Evolutionary conservation across 192 early-diverging fungal species (phyloP).

Genomic region (Lobulomyces angularis): DNA sequence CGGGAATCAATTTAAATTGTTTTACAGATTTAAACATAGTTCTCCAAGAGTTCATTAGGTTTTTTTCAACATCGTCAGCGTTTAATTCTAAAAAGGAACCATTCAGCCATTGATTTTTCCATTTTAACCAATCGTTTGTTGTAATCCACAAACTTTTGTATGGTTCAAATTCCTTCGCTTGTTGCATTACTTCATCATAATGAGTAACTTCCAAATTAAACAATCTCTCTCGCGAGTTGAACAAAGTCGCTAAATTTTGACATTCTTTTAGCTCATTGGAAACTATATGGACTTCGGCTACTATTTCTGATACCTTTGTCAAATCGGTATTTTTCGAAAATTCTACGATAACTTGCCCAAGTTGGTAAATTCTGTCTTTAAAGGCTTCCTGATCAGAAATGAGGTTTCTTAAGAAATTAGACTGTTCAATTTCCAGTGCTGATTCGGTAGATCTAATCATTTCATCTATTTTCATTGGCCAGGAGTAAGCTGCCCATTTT

Average conservation of each 20-base stretch:
- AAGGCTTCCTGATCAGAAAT: conserved; percentile 48
- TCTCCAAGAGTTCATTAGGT: conserved; percentile 37
- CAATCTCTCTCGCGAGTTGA: conserved; percentile 44
- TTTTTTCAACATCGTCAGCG: conserved; percentile 45
- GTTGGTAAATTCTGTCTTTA: conserved; percentile 38
- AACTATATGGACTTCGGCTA: conserved; percentile 36
- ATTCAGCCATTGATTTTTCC: conserved; percentile 35
- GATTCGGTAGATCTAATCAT: conserved; percentile 30
- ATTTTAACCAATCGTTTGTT: conserved; percentile 45
- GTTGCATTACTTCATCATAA: conserved; percentile 40
- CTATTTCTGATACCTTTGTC: conserved; percentile 31
- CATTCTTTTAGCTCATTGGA: conserved; percentile 40
- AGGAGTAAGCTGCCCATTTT: conserved; percentile 35
- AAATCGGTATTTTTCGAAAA: conserved; percentile 39
- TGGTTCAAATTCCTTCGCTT: conserved; percentile 46
- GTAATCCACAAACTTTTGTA: conserved; percentile 45
- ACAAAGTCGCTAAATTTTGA: conserved; percentile 30
- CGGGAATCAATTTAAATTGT: conserved; percentile 35
- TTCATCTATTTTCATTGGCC: conserved; percentile 44
- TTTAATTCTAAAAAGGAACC: conserved; percentile 43
- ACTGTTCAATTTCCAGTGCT: conserved; percentile 34
- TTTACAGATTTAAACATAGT: conserved; percentile 46
- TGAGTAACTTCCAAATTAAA: conserved; percentile 42
- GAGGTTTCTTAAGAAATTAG: conserved; percentile 34
- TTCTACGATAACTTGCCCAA: conserved; percentile 34